phyloP scores from a whole-genome alignment of 176 grass and related monocot species.

The Echinochloa phyllopogon region DNA sequence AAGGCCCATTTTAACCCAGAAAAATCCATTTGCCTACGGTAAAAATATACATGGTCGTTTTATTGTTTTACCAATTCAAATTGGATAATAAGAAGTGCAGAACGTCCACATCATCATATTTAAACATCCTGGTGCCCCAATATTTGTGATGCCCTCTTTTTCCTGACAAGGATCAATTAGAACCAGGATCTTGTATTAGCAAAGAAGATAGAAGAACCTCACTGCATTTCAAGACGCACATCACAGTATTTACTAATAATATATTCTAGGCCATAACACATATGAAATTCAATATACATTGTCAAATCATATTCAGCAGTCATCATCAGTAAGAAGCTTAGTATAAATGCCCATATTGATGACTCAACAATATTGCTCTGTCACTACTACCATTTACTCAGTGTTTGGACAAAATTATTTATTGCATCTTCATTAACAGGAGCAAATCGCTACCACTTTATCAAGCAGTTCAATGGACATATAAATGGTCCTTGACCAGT shows the following conservation, averaged over 20 bases:
- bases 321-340: not conserved
- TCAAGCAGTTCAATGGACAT: not conserved
- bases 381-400: not conserved
- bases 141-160: constrained; percentile 97
- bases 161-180: constrained; percentile 55
- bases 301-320: not conserved
- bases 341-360: not conserved
- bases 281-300: not conserved
- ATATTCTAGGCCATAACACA: not conserved
- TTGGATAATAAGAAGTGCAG: constrained; percentile 95
- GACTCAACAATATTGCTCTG: not conserved
- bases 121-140: constrained; percentile 98
- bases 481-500: not conserved
- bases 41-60: constrained; percentile 31
- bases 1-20: constrained; percentile 23
- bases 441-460: not conserved
- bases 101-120: constrained; percentile 94
- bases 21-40: not conserved
- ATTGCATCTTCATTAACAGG: not conserved
- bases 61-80: constrained; percentile 85
- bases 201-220: constrained; percentile 34
- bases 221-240: not conserved
- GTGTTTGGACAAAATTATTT: constrained; percentile 21
- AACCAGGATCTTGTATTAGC: constrained; percentile 11
- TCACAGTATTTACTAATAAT: not conserved